phyloP scores from a whole-genome alignment of 129 eudicot species.

The Pittosporum tobira region DNA sequence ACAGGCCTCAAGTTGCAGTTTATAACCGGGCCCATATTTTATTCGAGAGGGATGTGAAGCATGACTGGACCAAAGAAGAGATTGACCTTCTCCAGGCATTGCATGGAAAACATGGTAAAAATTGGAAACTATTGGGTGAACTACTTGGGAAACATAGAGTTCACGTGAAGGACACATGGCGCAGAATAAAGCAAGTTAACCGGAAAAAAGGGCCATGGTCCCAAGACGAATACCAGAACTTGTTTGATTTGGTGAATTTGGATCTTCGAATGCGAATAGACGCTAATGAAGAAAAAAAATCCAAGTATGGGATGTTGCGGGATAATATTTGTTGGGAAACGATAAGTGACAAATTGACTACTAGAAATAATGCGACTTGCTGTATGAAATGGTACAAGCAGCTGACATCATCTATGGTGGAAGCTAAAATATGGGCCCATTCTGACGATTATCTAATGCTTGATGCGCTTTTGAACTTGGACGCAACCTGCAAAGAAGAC shows the following conservation, averaged over 20 bases:
- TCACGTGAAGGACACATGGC: slow-evolving; percentile 59
- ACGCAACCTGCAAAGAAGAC: slow-evolving; percentile 60
- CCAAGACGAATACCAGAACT: slow-evolving; percentile 56
- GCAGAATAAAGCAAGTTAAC: slow-evolving; percentile 34
- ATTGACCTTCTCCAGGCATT: slow-evolving; percentile 13
- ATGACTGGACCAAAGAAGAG: slow-evolving; percentile 60
- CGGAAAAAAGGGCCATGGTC: slow-evolving; percentile 43
- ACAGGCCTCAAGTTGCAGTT: slow-evolving; percentile 31
- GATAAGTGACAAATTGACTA: slow-evolving; percentile 44
- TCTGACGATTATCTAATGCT: slow-evolving; percentile 56
- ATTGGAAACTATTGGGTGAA: slow-evolving; percentile 39
- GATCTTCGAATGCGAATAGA: slow-evolving; percentile 36
- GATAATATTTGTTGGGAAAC: slow-evolving; percentile 59
- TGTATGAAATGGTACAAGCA: slow-evolving; percentile 61
- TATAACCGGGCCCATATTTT: slow-evolving; percentile 53
- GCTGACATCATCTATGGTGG: slow-evolving; percentile 59
- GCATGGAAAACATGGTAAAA: slow-evolving; percentile 29
- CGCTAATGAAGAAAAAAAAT: slow-evolving; percentile 30
- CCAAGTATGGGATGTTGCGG: slow-evolving; percentile 70
- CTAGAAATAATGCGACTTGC: slow-evolving; percentile 31
- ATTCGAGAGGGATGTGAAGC: slow-evolving; percentile 30
- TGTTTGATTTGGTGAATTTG: slow-evolving; percentile 52
- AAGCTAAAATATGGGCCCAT: slow-evolving; percentile 42
- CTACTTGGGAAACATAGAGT: slow-evolving; percentile 46
- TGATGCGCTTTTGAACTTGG: slow-evolving; percentile 41